phyloP scores from a whole-genome alignment of 305 asterid genomes.

The Fraxinus velutina region DNA sequence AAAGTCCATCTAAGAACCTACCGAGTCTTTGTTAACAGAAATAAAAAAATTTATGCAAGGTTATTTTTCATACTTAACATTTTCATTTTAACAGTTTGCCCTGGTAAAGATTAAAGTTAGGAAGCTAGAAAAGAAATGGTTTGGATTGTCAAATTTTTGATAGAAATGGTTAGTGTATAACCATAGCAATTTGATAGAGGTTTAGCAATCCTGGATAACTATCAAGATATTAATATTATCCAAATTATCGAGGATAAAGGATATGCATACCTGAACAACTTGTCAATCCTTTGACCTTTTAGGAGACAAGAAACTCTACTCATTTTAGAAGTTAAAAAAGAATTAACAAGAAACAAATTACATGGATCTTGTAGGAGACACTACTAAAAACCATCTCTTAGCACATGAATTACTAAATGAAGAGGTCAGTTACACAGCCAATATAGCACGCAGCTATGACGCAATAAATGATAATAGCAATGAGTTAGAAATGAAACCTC shows the following conservation, averaged over 20 bases:
- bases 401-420: not conserved
- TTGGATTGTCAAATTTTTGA: not conserved
- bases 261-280: not conserved
- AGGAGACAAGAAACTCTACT: not conserved
- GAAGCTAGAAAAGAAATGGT: not conserved
- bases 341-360: not conserved
- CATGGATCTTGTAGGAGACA: not conserved
- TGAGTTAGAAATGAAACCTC: conserved; percentile 16
- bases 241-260: not conserved
- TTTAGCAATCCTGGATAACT: not conserved
- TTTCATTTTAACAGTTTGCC: not conserved
- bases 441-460: not conserved
- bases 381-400: not conserved
- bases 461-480: not conserved
- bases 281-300: not conserved
- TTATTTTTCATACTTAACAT: not conserved
- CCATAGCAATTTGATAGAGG: not conserved
- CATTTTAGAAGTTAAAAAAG: not conserved
- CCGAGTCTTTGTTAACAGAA: not conserved
- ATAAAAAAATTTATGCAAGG: not conserved
- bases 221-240: not conserved
- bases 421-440: conserved; percentile 2
- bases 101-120: not conserved
- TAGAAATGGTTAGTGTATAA: not conserved
- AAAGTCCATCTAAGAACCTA: not conserved